A percentile compares a stretch with the other conserved stretches of the same genome.
phyloP scores from a whole-genome alignment of 2,329 filamentous ascomycete genomes.

The Colletotrichum sp. region DNA sequence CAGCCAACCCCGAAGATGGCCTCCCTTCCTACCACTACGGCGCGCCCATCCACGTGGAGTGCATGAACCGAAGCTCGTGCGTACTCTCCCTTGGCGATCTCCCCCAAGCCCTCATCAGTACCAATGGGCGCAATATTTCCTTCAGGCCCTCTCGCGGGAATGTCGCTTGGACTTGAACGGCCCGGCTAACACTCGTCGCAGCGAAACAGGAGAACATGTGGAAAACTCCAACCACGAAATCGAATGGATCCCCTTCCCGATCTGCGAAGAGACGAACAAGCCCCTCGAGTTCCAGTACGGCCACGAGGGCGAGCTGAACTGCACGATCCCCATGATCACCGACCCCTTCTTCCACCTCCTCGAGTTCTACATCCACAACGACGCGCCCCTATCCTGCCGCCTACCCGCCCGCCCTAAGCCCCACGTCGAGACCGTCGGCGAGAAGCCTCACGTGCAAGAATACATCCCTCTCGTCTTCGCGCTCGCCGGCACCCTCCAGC shows the following conservation, averaged over 20 bases:
- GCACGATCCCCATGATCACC: conserved; percentile 77
- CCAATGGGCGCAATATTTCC: background rate
- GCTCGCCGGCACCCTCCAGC: conserved; percentile 85
- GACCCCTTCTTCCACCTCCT: conserved; percentile 87
- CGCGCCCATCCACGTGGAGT: conserved; percentile 72
- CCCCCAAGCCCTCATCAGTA: background rate
- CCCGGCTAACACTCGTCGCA: conserved; percentile 35
- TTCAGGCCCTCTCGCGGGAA: background rate
- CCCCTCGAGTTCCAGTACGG: conserved; percentile 90
- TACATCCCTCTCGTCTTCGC: conserved; percentile 90
- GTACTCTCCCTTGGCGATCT: conserved; percentile 32
- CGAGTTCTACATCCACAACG: conserved; percentile 98
- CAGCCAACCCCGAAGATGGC: conserved; percentile 41
- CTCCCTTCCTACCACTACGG: conserved; percentile 70
- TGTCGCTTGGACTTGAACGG: background rate
- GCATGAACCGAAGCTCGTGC: conserved; percentile 76
- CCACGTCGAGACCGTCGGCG: conserved; percentile 60
- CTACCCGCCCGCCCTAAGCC: conserved; percentile 77
- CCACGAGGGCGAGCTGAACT: conserved; percentile 80
- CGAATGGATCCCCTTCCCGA: conserved; percentile 89
- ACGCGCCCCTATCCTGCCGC: conserved; percentile 90
- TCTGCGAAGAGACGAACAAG: conserved; percentile 84
- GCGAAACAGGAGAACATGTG: conserved; percentile 89
- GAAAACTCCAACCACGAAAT: conserved; percentile 81
- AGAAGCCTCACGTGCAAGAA: conserved; percentile 54